Base-by-base conservation (phyloP, 805 yeast genomes). In the Priceomyces melissophilus region DNA sequence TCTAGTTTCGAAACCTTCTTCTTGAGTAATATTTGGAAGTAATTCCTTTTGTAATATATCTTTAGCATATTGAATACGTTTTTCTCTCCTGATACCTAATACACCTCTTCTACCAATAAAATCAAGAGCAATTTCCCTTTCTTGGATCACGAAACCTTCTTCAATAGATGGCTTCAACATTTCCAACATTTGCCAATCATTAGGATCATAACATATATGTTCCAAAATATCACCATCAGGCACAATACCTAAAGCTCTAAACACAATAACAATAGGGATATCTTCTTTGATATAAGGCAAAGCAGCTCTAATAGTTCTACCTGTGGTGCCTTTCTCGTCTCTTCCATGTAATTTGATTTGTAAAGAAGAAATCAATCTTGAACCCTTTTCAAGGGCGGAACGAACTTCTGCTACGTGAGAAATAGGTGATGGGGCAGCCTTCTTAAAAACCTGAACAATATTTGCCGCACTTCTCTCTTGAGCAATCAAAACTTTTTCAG, bases 181-280 rank as follows among this genome's bases (percentile, higher is more conserved):
- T 69, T 93, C 99, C 65, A 93, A 78, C 99, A 93, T 93, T 69
- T 93, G 99, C 97, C 98, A 91, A 71, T 93, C 99, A 52, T 84
- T 86, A 45, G 88, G 89, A 65, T 93, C 99, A 65, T 91, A 93
- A 71, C 99, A 93, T 44, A 93, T 93, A 66, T 93, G 99, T 67
- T 93, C 97, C 58, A 93, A 73, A 57, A 93, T 93, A 69, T 93
- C 99, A 63, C 99, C 99, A 71, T 93, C 99, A 31, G 98, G 98
- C 15, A 93, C 96, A 37, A 93, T 93, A 52, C 99, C 99, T 45
- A 93, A 75, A 9, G 99, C 99, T 73, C 99, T 79, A 68, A 93
- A 93, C 15, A 93, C 96, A 61, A 93, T 84, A 20, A 93, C 96
- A 54, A 93, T 90, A 35, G 99, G 99, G 44, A 93, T 85, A 63